Percentiles rank a stretch among this genome's conserved stretches.
Evolutionary conservation across 2,329 filamentous ascomycete genomes (phyloP).

Genomic region (Pseudocercospora fijiensis): DNA sequence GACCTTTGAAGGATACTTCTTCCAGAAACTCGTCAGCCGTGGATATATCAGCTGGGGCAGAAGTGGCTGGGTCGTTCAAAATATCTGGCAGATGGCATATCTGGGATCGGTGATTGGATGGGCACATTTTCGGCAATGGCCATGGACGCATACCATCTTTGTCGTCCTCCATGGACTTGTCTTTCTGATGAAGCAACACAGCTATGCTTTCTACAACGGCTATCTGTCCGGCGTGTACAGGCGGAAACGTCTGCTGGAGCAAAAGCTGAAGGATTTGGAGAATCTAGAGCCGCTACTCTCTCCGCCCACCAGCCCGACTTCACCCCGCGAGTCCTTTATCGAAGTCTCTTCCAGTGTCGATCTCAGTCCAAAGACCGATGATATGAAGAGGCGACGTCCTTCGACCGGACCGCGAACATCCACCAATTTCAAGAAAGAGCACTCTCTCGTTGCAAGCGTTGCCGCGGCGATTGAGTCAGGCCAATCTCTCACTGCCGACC

Average conservation of each 20-base stretch:
- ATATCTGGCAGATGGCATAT: slow-evolving; percentile 68
- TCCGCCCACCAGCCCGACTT: slow-evolving; percentile 38
- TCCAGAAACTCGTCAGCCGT: slow-evolving; percentile 62
- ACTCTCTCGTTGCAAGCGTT: slow-evolving; percentile 60
- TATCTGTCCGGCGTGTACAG: slow-evolving; percentile 61
- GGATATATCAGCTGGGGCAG: slow-evolving; percentile 66
- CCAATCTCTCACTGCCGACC: slow-evolving; percentile 59
- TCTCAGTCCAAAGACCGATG: slow-evolving; percentile 15
- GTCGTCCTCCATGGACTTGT: slow-evolving; percentile 72
- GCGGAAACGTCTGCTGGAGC: slow-evolving; percentile 44
- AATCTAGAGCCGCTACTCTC: slow-evolving; percentile 48
- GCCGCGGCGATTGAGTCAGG: slow-evolving; percentile 62
- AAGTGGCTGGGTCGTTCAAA: slow-evolving; percentile 71
- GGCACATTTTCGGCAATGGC: slow-evolving; percentile 71
- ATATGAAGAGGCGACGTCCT: slow-evolving; percentile 33
- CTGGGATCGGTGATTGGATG: slow-evolving; percentile 62
- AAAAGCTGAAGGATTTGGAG: slow-evolving; percentile 59
- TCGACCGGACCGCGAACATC: slow-evolving; percentile 42
- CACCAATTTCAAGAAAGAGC: slow-evolving; percentile 48
- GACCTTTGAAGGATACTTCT: slow-evolving; percentile 63
- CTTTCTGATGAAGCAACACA: slow-evolving; percentile 83
- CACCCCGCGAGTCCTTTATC: slow-evolving; percentile 6
- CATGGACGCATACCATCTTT: slow-evolving; percentile 79
- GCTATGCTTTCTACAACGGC: slow-evolving; percentile 76
- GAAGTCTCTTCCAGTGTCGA: slow-evolving; percentile 22